Conservation (phyloP, 257 asterid genomes). For the Fraxinus americana region DNA sequence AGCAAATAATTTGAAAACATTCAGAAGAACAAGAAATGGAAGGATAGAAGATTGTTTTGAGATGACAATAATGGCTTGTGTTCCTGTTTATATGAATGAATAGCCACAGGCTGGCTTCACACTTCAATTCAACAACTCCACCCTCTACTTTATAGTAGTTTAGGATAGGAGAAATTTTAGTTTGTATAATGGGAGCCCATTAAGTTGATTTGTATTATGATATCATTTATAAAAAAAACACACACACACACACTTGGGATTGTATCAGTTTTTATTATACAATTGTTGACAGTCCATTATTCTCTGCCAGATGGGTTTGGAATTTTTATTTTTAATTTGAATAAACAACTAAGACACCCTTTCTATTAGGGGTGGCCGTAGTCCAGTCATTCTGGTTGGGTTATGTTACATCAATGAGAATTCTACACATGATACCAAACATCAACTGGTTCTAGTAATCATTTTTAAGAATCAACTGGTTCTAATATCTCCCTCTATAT, state of each 20-base stretch:
- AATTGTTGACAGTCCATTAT: background rate
- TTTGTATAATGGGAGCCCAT: background rate
- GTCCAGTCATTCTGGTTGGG: too few relatives aligned
- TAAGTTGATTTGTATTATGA: background rate
- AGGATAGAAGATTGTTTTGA: constrained; percentile 9
- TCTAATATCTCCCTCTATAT: background rate
- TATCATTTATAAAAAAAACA: background rate
- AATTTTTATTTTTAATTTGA: background rate
- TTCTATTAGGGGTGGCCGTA: background rate
- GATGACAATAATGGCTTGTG: constrained; percentile 13
- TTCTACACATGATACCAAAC: too few relatives aligned
- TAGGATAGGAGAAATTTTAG: background rate
- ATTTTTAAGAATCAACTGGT: too few relatives aligned
- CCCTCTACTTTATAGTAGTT: background rate
- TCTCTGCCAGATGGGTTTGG: constrained; percentile 19
- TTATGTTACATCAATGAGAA: too few relatives aligned
- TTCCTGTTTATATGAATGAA: constrained; percentile 4
- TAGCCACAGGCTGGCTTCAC: constrained; percentile 13
- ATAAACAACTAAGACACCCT: background rate
- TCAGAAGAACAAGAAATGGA: constrained; percentile 4
- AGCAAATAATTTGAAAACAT: constrained; percentile 17
- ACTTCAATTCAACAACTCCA: background rate
- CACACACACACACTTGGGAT: background rate
- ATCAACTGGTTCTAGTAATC: too few relatives aligned
- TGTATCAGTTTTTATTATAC: background rate